phyloP scores from a whole-genome alignment of 129 eudicot species.

The Helianthus annuus region HanXRQr2.0-SUNRISE NC_035441.2:135633587-135634086 shows the following conservation, averaged over 20 bases:
- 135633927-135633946: slow-evolving; percentile 32
- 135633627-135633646: slow-evolving; percentile 18
- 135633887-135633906: slow-evolving; percentile 32
- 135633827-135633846: slow-evolving; percentile 28
- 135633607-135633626: slow-evolving; percentile 37
- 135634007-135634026: slow-evolving; percentile 40
- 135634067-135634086: slow-evolving; percentile 68
- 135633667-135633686: background rate
- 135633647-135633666: slow-evolving; percentile 20
- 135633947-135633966: slow-evolving; percentile 35
- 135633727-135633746: slow-evolving; percentile 14
- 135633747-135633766: slow-evolving; percentile 19
- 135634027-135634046: slow-evolving; percentile 70
- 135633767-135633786: slow-evolving; percentile 14
- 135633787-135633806: slow-evolving; percentile 21
- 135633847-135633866: slow-evolving; percentile 43
- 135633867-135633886: background rate
- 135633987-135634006: slow-evolving; percentile 38
- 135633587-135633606: slow-evolving; percentile 42
- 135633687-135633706: slow-evolving; percentile 13
- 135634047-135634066: slow-evolving; percentile 54
- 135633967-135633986: slow-evolving; percentile 32
- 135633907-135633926: slow-evolving; percentile 28
- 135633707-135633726: slow-evolving; percentile 26
- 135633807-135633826: slow-evolving; percentile 31